Percentiles rank a stretch among this genome's conserved stretches.
Conservation (phyloP, 805 yeast genomes). For the Candida railenensis region DNA sequence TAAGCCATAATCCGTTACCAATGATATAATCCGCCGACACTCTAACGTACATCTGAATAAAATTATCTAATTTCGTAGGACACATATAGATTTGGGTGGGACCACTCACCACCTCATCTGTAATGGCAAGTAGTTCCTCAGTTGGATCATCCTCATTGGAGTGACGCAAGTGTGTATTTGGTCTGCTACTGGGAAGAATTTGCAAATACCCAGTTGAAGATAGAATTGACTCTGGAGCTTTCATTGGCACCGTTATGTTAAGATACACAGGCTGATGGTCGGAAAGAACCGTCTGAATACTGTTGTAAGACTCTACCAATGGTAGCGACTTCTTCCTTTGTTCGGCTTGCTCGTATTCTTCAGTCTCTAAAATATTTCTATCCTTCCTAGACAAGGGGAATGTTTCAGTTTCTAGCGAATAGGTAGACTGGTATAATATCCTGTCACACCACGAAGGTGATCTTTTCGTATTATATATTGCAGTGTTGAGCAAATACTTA, state of each 20-base stretch:
- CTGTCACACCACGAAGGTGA: constrained; percentile 92
- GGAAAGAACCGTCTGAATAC: constrained; percentile 52
- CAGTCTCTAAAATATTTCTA: background rate
- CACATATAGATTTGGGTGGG: constrained; percentile 40
- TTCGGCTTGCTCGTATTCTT: background rate
- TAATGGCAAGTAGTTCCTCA: constrained; percentile 13
- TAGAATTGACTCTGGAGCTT: constrained; percentile 33
- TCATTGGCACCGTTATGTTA: constrained; percentile 45
- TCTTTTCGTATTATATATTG: constrained; percentile 56
- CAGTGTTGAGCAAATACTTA: constrained; percentile 56
- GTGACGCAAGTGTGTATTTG: constrained; percentile 4
- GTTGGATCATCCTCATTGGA: constrained; percentile 6
- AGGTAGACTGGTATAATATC: constrained; percentile 56
- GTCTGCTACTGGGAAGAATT: constrained; percentile 17
- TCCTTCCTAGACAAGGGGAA: background rate
- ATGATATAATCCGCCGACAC: constrained; percentile 26
- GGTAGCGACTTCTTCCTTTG: constrained; percentile 13
- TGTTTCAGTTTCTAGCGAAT: constrained; percentile 9
- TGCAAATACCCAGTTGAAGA: constrained; percentile 29
- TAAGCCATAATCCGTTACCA: constrained; percentile 36
- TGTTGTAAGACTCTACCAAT: constrained; percentile 42
- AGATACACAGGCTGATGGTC: constrained; percentile 83
- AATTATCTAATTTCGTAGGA: constrained; percentile 29
- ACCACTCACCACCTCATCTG: constrained; percentile 29
- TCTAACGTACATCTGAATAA: constrained; percentile 24